Evolutionary conservation across 768 basidiomycete species (phyloP).

Genomic region (Suillus hirtellus): DNA sequence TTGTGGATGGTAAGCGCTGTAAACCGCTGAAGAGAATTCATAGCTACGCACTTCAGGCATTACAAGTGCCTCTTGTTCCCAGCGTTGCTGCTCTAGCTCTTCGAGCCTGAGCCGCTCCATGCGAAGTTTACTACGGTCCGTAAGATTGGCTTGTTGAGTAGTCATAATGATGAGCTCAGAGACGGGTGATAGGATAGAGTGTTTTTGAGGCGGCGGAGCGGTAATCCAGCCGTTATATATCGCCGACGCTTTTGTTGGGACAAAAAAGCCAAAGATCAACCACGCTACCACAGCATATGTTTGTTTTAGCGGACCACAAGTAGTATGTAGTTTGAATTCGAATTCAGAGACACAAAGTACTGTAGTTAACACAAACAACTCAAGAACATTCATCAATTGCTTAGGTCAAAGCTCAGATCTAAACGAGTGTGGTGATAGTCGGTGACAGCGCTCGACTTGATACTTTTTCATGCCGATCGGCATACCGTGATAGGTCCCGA

Average conservation of each 20-base stretch:
- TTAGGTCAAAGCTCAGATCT: background rate
- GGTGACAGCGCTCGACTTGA: background rate
- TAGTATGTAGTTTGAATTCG: background rate
- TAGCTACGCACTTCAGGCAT: slow-evolving; percentile 50
- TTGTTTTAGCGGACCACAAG: slow-evolving; percentile 10
- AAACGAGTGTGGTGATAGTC: background rate
- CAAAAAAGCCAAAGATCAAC: slow-evolving; percentile 9
- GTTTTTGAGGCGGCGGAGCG: slow-evolving; percentile 1
- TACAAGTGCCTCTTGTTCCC: slow-evolving; percentile 56
- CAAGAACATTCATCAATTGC: background rate
- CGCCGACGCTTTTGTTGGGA: slow-evolving; percentile 5
- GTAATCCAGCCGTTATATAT: slow-evolving; percentile 12
- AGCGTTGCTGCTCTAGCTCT: slow-evolving; percentile 52
- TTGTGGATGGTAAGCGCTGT: background rate
- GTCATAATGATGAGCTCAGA: background rate
- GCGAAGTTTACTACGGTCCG: slow-evolving; percentile 48
- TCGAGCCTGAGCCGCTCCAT: slow-evolving; percentile 47
- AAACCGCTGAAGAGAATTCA: background rate
- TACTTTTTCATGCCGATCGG: background rate
- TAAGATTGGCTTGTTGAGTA: slow-evolving; percentile 21
- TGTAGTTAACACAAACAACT: background rate
- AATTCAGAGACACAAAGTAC: slow-evolving; percentile 6
- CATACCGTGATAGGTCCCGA: slow-evolving; percentile 19
- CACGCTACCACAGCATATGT: slow-evolving; percentile 6
- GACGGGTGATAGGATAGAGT: background rate